Percentiles rank a stretch among this genome's conserved stretches.
phyloP scores from a whole-genome alignment of 495 filamentous ascomycete genomes.

The Penicillium steckii region DNA sequence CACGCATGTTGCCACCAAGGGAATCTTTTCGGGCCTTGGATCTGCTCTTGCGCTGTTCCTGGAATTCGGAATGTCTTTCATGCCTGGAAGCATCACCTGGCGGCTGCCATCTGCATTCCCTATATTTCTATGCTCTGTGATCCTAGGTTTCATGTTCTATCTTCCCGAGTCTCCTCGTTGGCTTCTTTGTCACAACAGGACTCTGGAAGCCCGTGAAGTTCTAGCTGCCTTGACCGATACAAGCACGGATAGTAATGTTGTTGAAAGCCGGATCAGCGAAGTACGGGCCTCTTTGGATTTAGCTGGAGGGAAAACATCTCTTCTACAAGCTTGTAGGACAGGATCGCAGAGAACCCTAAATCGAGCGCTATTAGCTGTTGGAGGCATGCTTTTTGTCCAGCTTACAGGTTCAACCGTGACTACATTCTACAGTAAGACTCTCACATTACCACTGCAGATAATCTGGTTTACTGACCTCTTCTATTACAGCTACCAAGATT shows the following conservation, averaged over 20 bases:
- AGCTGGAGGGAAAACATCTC: conserved; percentile 4
- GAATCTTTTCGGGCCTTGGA: conserved; percentile 58
- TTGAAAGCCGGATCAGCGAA: conserved; percentile 18
- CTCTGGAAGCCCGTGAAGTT: conserved; percentile 29
- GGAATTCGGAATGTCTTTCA: conserved; percentile 53
- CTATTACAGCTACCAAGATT: conserved; percentile 18
- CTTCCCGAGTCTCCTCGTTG: conserved; percentile 47
- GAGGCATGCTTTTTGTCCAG: conserved; percentile 19
- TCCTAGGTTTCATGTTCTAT: conserved; percentile 32
- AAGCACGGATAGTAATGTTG: conserved; percentile 20
- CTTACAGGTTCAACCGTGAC: conserved; percentile 24
- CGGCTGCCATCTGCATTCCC: conserved; percentile 50
- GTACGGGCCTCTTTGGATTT: conserved; percentile 20
- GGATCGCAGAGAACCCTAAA: conserved; percentile 23
- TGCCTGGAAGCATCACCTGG: conserved; percentile 38
- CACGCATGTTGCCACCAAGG: conserved; percentile 56
- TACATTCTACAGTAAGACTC: conserved; percentile 29
- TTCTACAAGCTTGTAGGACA: conserved; percentile 17
- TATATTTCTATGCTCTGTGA: conserved; percentile 26
- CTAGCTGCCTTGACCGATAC: conserved; percentile 42
- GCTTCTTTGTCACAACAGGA: conserved; percentile 37
- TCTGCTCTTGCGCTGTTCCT: conserved; percentile 52
- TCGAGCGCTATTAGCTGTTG: conserved; percentile 18
- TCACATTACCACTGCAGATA: too few species aligned
- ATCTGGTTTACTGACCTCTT: too few species aligned